Percentiles rank a stretch among this genome's conserved stretches.
Conservation (phyloP, 2,329 filamentous ascomycete species). For the Aspergillus carbonarius region DNA sequence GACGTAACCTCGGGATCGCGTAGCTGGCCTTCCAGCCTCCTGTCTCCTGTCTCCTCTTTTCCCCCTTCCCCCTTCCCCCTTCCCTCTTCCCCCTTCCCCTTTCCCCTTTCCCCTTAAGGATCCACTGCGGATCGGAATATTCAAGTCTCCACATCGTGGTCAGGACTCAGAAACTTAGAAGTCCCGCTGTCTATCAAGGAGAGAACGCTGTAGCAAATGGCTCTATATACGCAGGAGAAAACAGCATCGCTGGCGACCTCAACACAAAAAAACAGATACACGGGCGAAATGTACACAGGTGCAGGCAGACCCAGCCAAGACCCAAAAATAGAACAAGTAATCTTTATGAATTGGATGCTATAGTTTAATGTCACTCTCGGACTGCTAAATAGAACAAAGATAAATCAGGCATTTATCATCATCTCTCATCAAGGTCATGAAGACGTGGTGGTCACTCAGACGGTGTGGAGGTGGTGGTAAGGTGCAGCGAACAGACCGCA, state of each 20-base stretch:
- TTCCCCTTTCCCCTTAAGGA: not conserved
- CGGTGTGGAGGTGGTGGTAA: constrained; percentile 43
- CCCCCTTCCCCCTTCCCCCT: too few relatives aligned
- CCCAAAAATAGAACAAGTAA: constrained; percentile 8
- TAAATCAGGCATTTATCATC: constrained; percentile 43
- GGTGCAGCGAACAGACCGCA: constrained; percentile 30
- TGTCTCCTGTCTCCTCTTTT: too few relatives aligned
- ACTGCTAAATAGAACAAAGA: constrained; percentile 33
- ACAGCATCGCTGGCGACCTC: not conserved
- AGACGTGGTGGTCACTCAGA: constrained; percentile 31
- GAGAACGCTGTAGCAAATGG: not conserved
- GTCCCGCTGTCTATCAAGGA: not conserved
- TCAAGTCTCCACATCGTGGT: not conserved
- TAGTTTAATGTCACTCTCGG: constrained; percentile 31
- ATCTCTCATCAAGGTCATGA: constrained; percentile 47
- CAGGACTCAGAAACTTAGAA: not conserved
- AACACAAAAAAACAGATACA: not conserved
- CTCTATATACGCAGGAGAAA: not conserved
- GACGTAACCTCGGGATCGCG: not conserved
- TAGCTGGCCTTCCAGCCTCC: not conserved
- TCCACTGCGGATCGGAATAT: not conserved
- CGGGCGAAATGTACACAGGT: not conserved
- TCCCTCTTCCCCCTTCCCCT: too few relatives aligned
- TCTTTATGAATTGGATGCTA: constrained; percentile 34
- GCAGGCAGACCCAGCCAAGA: not conserved